Evolutionary conservation across 129 eudicot genomes (phyloP), one percentile per base, ranked within the genome.

Genomic region (Lactuca saligna): DNA sequence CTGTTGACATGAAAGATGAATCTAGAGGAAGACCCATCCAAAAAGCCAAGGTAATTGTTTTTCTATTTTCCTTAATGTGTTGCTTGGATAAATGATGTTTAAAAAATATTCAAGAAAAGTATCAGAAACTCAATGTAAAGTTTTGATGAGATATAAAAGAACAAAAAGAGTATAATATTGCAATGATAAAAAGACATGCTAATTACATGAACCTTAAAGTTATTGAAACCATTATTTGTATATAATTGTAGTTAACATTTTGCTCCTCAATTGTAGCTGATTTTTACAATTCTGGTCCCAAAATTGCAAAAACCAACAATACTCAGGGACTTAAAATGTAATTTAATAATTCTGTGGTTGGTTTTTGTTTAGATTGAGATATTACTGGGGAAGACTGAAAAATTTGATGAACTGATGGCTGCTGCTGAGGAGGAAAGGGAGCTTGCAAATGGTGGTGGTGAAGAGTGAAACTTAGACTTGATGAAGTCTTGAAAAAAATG

Each of bases 1-100:
- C 96, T 50, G 88, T 85, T 71, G 96, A 88, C 69, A 88, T 91
- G 57, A 91, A 80, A 75, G 97, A 88, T 78, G 96, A 91, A 49
- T 72, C 88, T 17, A 83, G 96, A 78, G 96, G 84, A 12, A 80
- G 96, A 3, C 85, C 86, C 7, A 73, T 88, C 56, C 87, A 85
- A 62, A 91, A 91, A 78, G 96, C 93, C 8, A 91, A 91, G 81
- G 97, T 91, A 66, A 83, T 49, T 74, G 10, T 0, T 14, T 38
- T 56, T 41, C 2, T 57, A 39, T 69, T 5, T 11, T 49, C 29
- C 29, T 25, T 25, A 25, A 25, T 25, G 29, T 25, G 29, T 25
- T 25, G 29, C 29, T 25, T 25, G 29, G 29, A 25, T 25, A 25
- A 25, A 25, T 25, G 29, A 25, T 25, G 1, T 25, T 25, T 25